Percentiles rank a stretch among this genome's conserved stretches.
phyloP scores from a whole-genome alignment of 108 stramenopile genomes.

The Mediolabrus comicus region DNA sequence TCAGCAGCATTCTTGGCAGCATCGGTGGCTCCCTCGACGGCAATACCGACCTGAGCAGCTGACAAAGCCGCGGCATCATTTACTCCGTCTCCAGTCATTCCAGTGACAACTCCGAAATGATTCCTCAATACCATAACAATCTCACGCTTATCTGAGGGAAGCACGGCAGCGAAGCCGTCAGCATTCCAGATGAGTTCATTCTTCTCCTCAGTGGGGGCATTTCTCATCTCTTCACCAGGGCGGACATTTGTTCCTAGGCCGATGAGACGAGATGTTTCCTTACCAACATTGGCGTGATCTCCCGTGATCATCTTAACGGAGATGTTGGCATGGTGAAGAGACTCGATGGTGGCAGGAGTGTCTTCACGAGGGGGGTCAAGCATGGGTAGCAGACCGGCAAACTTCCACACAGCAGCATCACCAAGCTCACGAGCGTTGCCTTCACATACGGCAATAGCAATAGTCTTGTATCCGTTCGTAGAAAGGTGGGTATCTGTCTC shows the following conservation, averaged over 20 bases:
- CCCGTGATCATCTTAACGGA: constrained; percentile 89
- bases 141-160: constrained; percentile 78
- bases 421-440: constrained; percentile 54
- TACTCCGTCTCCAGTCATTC: constrained; percentile 93
- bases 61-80: constrained; percentile 90
- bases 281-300: constrained; percentile 71
- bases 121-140: constrained; percentile 69
- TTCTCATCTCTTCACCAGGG: constrained; percentile 47
- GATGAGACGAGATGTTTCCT: constrained; percentile 63
- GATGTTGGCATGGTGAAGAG: constrained; percentile 67
- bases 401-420: constrained; percentile 50
- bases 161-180: constrained; percentile 78
- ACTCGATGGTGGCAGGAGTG: constrained; percentile 70
- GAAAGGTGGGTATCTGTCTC: constrained; percentile 37
- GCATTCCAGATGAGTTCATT: constrained; percentile 59
- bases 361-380: constrained; percentile 83
- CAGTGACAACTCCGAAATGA: constrained; percentile 65
- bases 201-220: constrained; percentile 36
- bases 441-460: constrained; percentile 57
- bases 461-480: constrained; percentile 71
- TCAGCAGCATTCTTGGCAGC: constrained; percentile 89
- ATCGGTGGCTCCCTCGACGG: constrained; percentile 86
- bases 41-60: constrained; percentile 75
- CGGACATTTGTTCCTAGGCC: constrained; percentile 56
- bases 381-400: constrained; percentile 84